Percentiles rank a stretch among this genome's conserved stretches.
Conservation (phyloP, 2,329 filamentous ascomycete species). For the Furcasterigmium sp. region DNA sequence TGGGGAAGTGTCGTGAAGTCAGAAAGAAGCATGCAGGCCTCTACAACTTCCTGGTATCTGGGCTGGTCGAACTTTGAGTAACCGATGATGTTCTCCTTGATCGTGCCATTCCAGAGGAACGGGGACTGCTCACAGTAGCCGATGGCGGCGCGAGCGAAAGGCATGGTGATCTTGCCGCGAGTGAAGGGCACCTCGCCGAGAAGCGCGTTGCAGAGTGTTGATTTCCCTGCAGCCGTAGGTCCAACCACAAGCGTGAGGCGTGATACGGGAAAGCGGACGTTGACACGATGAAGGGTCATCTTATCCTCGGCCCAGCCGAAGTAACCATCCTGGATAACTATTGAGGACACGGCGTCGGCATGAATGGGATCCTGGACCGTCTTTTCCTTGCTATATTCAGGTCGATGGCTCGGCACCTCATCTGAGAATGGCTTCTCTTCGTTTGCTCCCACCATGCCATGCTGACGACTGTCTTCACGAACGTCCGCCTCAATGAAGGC, state of each 20-base stretch:
- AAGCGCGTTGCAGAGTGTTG: constrained; percentile 31
- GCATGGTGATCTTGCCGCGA: constrained; percentile 11
- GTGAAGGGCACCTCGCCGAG: constrained; percentile 19
- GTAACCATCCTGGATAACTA: constrained; percentile 14
- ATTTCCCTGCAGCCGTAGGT: constrained; percentile 34
- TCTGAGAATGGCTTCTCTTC: constrained; percentile 3
- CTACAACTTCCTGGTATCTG: constrained; percentile 14
- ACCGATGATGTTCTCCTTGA: constrained; percentile 18
- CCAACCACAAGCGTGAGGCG: constrained; percentile 32
- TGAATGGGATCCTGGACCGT: not conserved
- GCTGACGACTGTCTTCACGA: not conserved
- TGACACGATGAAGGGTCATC: constrained; percentile 21
- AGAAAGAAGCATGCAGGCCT: constrained; percentile 15
- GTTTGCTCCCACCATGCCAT: not conserved
- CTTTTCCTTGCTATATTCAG: not conserved
- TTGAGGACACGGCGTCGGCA: not conserved
- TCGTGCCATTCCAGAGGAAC: constrained; percentile 15
- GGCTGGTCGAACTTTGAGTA: constrained; percentile 11
- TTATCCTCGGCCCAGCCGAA: constrained; percentile 25
- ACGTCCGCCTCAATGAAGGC: constrained; percentile 16
- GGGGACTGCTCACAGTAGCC: constrained; percentile 26
- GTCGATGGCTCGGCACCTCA: not conserved
- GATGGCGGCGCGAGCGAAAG: constrained; percentile 12
- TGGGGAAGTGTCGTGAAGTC: no score
- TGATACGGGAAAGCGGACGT: constrained; percentile 21